Percentiles rank a stretch among this genome's conserved stretches.
These are phyloP conservation scores for Monosporascus sp. DNA, from an alignment of 2,329 filamentous ascomycete species.

Conservation along the genomic window DNA sequence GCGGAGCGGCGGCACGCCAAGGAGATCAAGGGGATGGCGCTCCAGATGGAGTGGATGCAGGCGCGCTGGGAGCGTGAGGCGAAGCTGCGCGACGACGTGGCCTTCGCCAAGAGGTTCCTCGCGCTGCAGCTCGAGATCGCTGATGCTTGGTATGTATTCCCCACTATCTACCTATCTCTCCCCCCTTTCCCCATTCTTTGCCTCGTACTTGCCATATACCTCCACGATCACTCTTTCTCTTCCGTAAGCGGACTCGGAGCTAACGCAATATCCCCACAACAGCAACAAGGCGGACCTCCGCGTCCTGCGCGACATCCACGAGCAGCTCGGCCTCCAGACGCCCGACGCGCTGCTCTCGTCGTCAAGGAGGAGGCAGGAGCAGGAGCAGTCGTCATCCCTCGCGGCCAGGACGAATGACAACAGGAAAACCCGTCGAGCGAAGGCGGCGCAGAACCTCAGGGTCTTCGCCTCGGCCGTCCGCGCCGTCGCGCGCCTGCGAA, in stretches of 20 bases:
- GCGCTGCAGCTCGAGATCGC: slow-evolving; percentile 74
- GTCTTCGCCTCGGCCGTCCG: slow-evolving; percentile 43
- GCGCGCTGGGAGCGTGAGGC: slow-evolving; percentile 76
- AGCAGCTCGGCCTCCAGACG: slow-evolving; percentile 39
- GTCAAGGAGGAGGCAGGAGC: slow-evolving; percentile 20
- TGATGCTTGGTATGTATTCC: slow-evolving; percentile 73
- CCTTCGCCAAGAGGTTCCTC: slow-evolving; percentile 83
- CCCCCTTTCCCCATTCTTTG: slow-evolving; percentile 1
- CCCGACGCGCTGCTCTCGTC: slow-evolving; percentile 24
- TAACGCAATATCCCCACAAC: slow-evolving; percentile 20
- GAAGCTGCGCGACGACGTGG: slow-evolving; percentile 71
- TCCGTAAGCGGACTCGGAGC: slow-evolving; percentile 11
- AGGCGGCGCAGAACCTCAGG: slow-evolving; percentile 29
- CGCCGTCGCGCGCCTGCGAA: slow-evolving; percentile 47
- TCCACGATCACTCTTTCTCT: slow-evolving; percentile 3
- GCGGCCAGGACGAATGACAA: slow-evolving; percentile 5
- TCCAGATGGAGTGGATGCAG: slow-evolving; percentile 89
- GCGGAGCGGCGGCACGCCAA: slow-evolving; percentile 66
- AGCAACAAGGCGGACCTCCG: slow-evolving; percentile 91
- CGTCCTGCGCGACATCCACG: slow-evolving; percentile 78
- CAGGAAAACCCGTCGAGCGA: slow-evolving; percentile 2
- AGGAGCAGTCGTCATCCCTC: neutral
- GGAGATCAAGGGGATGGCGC: slow-evolving; percentile 74
- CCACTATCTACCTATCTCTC: slow-evolving; percentile 2
- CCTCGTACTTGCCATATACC: neutral